Conservation (phyloP, 2,329 filamentous ascomycete species). For the Beauveria asiatica region DNA sequence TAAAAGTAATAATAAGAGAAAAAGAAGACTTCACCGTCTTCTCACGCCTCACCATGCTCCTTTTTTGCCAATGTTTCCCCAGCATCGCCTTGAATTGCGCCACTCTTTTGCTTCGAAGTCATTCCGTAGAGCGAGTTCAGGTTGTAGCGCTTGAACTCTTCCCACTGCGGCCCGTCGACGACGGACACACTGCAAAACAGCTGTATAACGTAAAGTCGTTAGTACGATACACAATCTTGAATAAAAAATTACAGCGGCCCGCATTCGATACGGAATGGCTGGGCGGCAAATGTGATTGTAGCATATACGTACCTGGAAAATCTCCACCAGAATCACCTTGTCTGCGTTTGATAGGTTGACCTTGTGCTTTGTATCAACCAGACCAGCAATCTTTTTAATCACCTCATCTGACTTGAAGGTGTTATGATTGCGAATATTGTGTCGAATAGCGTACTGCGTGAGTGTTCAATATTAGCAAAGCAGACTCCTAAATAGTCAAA, state of each 20-base stretch:
- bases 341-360: conserved; percentile 73
- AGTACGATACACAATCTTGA: background rate
- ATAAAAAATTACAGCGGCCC: too few relatives aligned
- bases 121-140: conserved; percentile 60
- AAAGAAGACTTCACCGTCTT: background rate
- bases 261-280: background rate
- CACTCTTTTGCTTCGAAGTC: conserved; percentile 13
- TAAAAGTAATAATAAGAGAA: background rate
- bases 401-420: conserved; percentile 58
- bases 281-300: background rate
- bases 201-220: conserved; percentile 31
- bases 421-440: conserved; percentile 67
- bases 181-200: conserved; percentile 72
- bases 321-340: conserved; percentile 69
- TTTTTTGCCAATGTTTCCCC: background rate
- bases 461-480: background rate
- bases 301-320: conserved; percentile 57
- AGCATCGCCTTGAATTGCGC: background rate
- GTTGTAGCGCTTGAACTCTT: conserved; percentile 68
- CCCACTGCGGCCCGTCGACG: conserved; percentile 60
- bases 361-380: conserved; percentile 59
- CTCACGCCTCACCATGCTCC: background rate
- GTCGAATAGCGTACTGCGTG: conserved; percentile 70
- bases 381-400: conserved; percentile 61
- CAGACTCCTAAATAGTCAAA: background rate